Base-by-base conservation (phyloP, 352 stramenopile genomes). In the Achlya hypogyna region DNA sequence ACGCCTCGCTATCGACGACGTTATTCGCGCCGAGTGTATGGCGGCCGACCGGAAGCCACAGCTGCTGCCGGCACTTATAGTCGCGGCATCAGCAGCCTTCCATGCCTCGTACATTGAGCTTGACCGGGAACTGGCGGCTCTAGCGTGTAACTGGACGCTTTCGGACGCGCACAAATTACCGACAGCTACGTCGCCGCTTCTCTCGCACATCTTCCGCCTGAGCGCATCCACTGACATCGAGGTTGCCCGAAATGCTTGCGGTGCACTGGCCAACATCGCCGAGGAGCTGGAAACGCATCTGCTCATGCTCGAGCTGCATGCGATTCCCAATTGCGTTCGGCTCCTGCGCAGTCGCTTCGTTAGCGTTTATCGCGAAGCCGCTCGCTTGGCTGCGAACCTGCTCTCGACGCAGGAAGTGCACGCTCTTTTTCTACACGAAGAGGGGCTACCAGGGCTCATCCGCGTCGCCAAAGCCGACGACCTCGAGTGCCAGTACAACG, bases 401-500 rank as follows among this genome's bases (percentile, higher is more conserved):
- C 63, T 98, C 34, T 87, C 76, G 8, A 95, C 90, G 1, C 69
- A 69, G 22, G 82, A 88, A 42, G 85, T 87, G 49, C 93, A 98
- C 70, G 51, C 72, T 16, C 62, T 87, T 42, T 79, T 98, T 65
- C 70, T 98, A 9, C 71, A 81, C 22, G 85, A 89, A 65, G 79
- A 96, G n/a, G 95, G 93, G 0, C 73, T 98, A 59, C 34, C 71
- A n/a, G 81, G 81, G 23, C 71, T 98, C 12, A 71, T 96, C 42
- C 76, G 84, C 40, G 78, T 98, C 20, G 89, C 91, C 16, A 91
- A 91, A 70, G 78, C 89, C 47, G 90, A 98, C 51, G 79, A 95
- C 70, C 81, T 97, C 69, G 93, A 95, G 73, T 94, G 90, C 66
- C 82, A 94, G 60, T 96, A 94, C 71, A 96, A 97, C 72, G 75